Evolutionary conservation across 2,329 filamentous ascomycete species (phyloP), one percentile per base, ranked within the genome.

Genomic region (Penicillium aurantiogriseum): DNA sequence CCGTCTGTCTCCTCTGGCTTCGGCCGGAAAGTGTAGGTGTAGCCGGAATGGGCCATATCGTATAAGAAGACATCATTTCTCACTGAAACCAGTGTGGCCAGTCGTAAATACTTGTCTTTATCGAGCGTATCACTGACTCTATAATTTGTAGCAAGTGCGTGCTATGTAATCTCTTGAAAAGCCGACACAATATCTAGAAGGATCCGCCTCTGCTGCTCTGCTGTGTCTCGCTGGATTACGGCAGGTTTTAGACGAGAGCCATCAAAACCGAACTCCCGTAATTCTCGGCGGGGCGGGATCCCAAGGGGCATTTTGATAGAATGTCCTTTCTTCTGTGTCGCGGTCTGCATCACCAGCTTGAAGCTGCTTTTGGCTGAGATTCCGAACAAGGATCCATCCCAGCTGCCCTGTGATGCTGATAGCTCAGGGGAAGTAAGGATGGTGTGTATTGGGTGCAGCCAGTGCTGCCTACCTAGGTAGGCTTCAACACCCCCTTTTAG

Each of bases 191-290:
- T 13, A 42, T 25, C 39, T 25, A 42, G 21, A 23, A 42, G 39
- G 9, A 42, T 25, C 13, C 19, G 19, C n/a, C n/a, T n/a, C n/a
- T n/a, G n/a, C n/a, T n/a, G n/a, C n/a, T n/a, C n/a, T n/a, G n/a
- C n/a, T n/a, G n/a, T n/a, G n/a, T n/a, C n/a, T n/a, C n/a, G n/a
- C n/a, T n/a, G n/a, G n/a, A n/a, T n/a, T n/a, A n/a, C n/a, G n/a
- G n/a, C n/a, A n/a, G n/a, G n/a, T n/a, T n/a, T n/a, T n/a, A n/a
- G n/a, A n/a, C n/a, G n/a, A n/a, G n/a, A n/a, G n/a, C n/a, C 7
- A 72, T 71, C 31, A 83, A 62, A 0, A 78, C 67, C 0, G 67
- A 61, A 31, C 82, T 72, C 2, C 80, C 80, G 25, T 76, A 72
- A 15, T 72, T 69, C 15, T 77, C 74, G 23, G 66, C 1, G 70